phyloP scores from a whole-genome alignment of 2,329 filamentous ascomycete genomes.

The Lecanicillium sp. region DNA sequence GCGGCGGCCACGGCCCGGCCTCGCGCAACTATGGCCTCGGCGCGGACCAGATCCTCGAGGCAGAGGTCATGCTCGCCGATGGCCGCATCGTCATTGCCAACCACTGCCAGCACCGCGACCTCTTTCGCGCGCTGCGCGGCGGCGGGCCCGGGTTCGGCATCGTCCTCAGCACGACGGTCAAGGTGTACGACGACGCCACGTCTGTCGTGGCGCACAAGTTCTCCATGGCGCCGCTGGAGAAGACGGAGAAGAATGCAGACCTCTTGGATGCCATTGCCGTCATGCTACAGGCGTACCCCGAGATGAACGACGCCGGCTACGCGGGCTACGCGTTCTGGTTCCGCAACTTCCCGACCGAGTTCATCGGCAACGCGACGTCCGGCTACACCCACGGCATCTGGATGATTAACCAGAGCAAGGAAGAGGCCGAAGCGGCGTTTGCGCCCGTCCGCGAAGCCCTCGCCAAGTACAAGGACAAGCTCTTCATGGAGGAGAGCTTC shows the following conservation, averaged over 20 bases:
- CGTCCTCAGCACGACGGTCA: constrained; percentile 27
- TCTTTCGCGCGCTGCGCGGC: constrained; percentile 31
- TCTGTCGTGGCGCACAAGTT: constrained; percentile 16
- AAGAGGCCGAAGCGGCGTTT: constrained; percentile 15
- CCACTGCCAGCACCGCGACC: constrained; percentile 22
- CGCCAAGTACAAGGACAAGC: constrained; percentile 11
- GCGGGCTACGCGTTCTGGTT: constrained; percentile 21
- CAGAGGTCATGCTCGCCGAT: constrained; percentile 29
- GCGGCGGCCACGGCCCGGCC: constrained; percentile 32
- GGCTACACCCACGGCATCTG: constrained; percentile 21
- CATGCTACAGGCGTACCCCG: constrained; percentile 21
- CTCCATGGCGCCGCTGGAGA: constrained; percentile 13
- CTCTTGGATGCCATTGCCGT: constrained; percentile 18
- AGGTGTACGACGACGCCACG: constrained; percentile 20
- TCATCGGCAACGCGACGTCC: constrained; percentile 17
- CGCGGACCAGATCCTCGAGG: constrained; percentile 35
- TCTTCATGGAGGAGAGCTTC: constrained; percentile 16
- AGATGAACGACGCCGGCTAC: constrained; percentile 23
- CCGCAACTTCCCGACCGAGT: constrained; percentile 14
- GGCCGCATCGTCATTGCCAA: constrained; percentile 26
- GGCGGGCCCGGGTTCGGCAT: constrained; percentile 26
- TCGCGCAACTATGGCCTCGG: constrained; percentile 32
- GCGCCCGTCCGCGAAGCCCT: constrained; percentile 13
- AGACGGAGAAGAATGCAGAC: constrained; percentile 16
- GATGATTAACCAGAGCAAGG: constrained; percentile 17